Conservation (phyloP, 2,329 filamentous ascomycete genomes). For the Trichoderma gracile region DNA sequence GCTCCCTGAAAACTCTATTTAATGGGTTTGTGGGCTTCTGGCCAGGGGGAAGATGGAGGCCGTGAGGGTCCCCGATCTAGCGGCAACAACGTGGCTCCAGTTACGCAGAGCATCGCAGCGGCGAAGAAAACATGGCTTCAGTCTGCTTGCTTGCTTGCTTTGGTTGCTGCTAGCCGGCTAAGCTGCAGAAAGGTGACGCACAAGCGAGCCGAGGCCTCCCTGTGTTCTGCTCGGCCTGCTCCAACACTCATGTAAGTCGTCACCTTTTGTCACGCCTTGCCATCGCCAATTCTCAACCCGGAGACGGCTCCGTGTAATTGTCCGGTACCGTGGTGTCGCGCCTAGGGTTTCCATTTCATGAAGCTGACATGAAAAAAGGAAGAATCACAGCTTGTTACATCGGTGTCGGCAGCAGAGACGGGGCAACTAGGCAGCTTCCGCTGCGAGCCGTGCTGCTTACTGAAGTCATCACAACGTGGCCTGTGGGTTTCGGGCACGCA, state of each 20-base stretch:
- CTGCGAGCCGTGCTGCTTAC: background rate
- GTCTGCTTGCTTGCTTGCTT: background rate
- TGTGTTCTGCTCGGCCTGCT: background rate
- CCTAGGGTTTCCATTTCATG: background rate
- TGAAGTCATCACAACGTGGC: slow-evolving; percentile 14
- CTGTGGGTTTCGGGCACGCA: slow-evolving; percentile 3
- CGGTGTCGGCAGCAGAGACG: background rate
- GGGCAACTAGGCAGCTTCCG: background rate
- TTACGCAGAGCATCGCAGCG: slow-evolving; percentile 7
- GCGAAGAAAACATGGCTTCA: background rate
- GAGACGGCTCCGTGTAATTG: background rate
- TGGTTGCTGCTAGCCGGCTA: background rate
- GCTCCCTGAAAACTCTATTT: slow-evolving; percentile 26
- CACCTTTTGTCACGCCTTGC: background rate
- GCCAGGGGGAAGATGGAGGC: slow-evolving; percentile 7
- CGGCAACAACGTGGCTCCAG: slow-evolving; percentile 25
- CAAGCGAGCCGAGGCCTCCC: slow-evolving; percentile 3
- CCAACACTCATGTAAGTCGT: too few species aligned
- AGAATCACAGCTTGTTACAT: background rate
- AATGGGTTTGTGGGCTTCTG: slow-evolving; percentile 10
- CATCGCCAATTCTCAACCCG: too few species aligned
- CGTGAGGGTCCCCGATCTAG: background rate
- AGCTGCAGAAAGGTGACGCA: background rate
- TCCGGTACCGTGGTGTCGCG: background rate
- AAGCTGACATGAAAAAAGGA: background rate